Evolutionary conservation across 768 basidiomycete species (phyloP), one percentile per base, ranked within the genome.

Genomic region (Trametes meyenii): DNA sequence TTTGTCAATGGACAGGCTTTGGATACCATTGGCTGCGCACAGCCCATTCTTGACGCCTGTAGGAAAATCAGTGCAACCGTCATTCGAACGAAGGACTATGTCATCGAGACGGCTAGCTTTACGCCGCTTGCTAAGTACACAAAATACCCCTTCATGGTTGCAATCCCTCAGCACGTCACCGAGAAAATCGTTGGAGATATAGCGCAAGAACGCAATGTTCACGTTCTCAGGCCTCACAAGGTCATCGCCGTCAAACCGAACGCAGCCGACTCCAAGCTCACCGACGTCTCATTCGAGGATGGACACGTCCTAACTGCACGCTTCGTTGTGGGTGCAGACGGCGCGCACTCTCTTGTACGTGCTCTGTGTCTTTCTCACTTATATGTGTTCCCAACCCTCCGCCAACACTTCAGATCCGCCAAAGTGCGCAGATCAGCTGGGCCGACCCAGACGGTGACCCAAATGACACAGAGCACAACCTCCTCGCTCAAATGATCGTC

Each of bases 311-410:
- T 84, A 39, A 74, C 69, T 3, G 69, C 83, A 14, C 76, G 74
- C 36, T 83, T 82, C 66, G 77, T 84, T 5, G 65, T 84, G 35
- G 83, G 80, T 23, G 82, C 83, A 5, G 83, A 85, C 65, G 83
- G 84, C 3, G 71, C 81, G 2, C 75, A 68, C 58, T 85, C 83
- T 0, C 64, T 68, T 36, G 83, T 83, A 65, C 50, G 75, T 67
- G n/a, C 62, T 7, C 12, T 23, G 19, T 8, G 17, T 29, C 6
- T 10, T 50, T 26, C n/a, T 29, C 8, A 40, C 24, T n/a, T 48
- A 43, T 33, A 7, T 43, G n/a, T 43, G 39, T 29, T 26, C 23
- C 17, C 10, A 50, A 16, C 54, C 7, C 6, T 35, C 36, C 21
- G 38, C 36, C 14, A 24, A 16, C 29, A 21, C 36, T 51, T 10